Conservation (phyloP, 2,329 filamentous ascomycete genomes). For the Cordyceps tenuipes region DNA sequence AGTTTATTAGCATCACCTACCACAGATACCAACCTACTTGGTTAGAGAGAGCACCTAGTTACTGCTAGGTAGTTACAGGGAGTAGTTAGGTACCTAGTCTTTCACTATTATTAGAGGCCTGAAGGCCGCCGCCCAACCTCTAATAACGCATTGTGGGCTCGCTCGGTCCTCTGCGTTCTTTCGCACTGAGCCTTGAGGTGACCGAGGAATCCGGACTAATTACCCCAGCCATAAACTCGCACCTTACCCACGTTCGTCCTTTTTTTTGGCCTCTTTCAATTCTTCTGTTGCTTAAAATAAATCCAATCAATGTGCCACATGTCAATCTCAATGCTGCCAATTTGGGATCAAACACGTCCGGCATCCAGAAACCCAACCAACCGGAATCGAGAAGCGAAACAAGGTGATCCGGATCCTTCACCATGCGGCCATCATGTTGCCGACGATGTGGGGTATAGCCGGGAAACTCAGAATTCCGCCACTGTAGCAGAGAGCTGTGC, state of each 20-base stretch:
- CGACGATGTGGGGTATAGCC: slow-evolving; percentile 1
- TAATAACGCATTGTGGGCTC: neutral
- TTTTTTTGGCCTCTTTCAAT: neutral
- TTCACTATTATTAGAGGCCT: too few relatives aligned
- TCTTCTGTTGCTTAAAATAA: too few relatives aligned
- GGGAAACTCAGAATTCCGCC: neutral
- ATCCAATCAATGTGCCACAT: too few relatives aligned
- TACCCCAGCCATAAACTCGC: neutral
- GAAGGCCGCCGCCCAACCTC: too few relatives aligned
- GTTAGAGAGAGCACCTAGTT: too few relatives aligned
- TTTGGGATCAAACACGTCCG: neutral
- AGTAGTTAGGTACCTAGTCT: too few relatives aligned
- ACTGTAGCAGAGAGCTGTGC: neutral
- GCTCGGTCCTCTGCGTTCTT: neutral
- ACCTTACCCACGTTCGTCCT: neutral
- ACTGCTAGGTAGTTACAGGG: too few relatives aligned
- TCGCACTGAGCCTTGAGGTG: too few relatives aligned
- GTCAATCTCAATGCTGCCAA: too few relatives aligned
- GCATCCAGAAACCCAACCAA: neutral
- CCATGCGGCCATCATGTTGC: neutral
- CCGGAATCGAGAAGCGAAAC: neutral
- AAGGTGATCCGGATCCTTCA: neutral
- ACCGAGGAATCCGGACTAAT: too few relatives aligned
- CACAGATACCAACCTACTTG: too few relatives aligned
- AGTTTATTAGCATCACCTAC: too few relatives aligned